Percentiles rank a stretch among this genome's conserved stretches.
phyloP scores from a whole-genome alignment of 2,329 filamentous ascomycete genomes.

The Clarireedia monteithiana region DNA sequence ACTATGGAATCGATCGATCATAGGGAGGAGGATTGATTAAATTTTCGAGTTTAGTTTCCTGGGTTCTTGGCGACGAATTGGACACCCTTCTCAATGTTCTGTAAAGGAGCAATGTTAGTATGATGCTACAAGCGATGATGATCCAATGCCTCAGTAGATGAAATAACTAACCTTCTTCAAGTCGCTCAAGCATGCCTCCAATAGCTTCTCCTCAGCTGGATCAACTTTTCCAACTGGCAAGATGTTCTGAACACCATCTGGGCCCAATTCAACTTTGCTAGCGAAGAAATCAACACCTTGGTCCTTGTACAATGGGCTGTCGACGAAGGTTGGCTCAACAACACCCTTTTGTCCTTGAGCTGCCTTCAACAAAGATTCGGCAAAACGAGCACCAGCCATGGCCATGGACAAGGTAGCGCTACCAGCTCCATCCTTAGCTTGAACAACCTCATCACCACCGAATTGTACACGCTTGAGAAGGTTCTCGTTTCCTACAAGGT shows the following conservation, averaged over 20 bases:
- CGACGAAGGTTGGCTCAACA: slow-evolving; percentile 92
- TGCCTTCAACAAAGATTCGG: slow-evolving; percentile 90
- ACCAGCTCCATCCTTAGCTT: slow-evolving; percentile 97
- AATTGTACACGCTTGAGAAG: slow-evolving; percentile 91
- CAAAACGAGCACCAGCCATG: slow-evolving; percentile 78
- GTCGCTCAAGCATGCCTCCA: slow-evolving; percentile 77
- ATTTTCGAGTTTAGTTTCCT: slow-evolving; percentile 11
- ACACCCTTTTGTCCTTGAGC: slow-evolving; percentile 90
- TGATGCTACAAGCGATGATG: slow-evolving; percentile 68
- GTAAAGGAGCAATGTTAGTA: slow-evolving; percentile 87
- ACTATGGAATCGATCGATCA: background rate
- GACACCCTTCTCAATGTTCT: slow-evolving; percentile 91
- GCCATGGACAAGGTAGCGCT: slow-evolving; percentile 98
- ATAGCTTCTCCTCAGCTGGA: slow-evolving; percentile 78
- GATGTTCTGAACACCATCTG: slow-evolving; percentile 93
- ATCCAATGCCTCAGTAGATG: slow-evolving; percentile 39
- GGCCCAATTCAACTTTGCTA: slow-evolving; percentile 90
- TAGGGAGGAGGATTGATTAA: background rate
- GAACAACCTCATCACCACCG: slow-evolving; percentile 96
- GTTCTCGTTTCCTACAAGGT: slow-evolving; percentile 68
- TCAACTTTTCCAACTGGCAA: slow-evolving; percentile 78
- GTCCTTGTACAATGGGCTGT: slow-evolving; percentile 97
- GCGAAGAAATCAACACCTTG: slow-evolving; percentile 97
- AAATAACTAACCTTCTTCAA: slow-evolving; percentile 52
- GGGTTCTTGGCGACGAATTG: slow-evolving; percentile 50